Evolutionary conservation across 805 yeast species (phyloP).

Genomic region (Hanseniaspora pseudoguilliermondii): DNA sequence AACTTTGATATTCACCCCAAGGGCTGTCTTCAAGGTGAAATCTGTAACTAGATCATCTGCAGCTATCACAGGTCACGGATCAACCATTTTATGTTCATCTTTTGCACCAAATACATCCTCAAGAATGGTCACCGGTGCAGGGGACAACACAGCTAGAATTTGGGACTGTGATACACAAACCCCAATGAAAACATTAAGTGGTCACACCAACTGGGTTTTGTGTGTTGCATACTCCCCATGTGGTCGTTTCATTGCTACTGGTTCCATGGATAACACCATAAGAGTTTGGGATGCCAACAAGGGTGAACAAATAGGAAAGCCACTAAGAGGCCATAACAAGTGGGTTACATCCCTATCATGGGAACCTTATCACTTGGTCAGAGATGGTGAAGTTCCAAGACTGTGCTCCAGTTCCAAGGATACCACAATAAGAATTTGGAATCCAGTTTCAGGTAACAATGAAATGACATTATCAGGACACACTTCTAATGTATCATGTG

Average conservation of each 20-base stretch:
- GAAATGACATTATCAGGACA: constrained; percentile 73
- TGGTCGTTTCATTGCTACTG: constrained; percentile 85
- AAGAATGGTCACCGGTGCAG: constrained; percentile 87
- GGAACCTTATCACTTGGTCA: constrained; percentile 83
- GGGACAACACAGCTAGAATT: constrained; percentile 86
- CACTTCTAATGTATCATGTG: constrained; percentile 78
- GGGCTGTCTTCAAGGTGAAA: constrained; percentile 85
- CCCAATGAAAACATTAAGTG: constrained; percentile 63
- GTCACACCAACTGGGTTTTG: constrained; percentile 89
- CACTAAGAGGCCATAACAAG: constrained; percentile 70
- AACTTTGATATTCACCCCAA: constrained; percentile 82
- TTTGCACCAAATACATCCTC: constrained; percentile 85
- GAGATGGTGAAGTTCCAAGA: constrained; percentile 52
- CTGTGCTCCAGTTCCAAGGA: constrained; percentile 85
- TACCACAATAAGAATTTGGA: constrained; percentile 84
- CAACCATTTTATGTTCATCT: constrained; percentile 81
- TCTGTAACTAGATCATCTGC: constrained; percentile 85
- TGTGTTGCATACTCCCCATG: constrained; percentile 88
- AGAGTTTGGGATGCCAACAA: constrained; percentile 73
- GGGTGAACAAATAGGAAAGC: constrained; percentile 62
- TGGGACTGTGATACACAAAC: constrained; percentile 97
- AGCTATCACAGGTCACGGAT: constrained; percentile 89
- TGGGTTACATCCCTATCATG: constrained; percentile 84
- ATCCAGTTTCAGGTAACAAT: constrained; percentile 55
- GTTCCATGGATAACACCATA: constrained; percentile 84